Base-by-base conservation (phyloP, 2,329 filamentous ascomycete genomes). In the Pseudogymnoascus verrucosus region DNA sequence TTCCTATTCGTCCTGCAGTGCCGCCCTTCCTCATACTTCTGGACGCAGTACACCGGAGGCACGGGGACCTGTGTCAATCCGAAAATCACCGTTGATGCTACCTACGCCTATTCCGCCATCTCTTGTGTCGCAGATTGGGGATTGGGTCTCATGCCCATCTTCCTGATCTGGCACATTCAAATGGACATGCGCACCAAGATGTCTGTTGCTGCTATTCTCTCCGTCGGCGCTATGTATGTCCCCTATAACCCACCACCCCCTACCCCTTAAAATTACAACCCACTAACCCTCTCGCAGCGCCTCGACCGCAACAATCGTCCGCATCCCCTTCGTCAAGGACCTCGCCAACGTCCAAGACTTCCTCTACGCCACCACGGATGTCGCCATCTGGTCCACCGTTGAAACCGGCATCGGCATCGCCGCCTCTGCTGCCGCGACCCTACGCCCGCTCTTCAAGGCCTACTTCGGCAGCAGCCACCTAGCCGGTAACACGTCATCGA, bases 351-450 rank as follows among this genome's bases (percentile, higher is more conserved):
- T 73, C 34, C 65, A 66, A 11, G 77, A 79, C 61, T 74, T 74
- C 51, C 69, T 77, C 1, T 78, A 76, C 72, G 73, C 74, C 63
- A 77, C 76, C 64, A 75, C 76, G 14, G 77, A 77, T 66, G 68
- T 78, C 5, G 74, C 75, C 4, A 78, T 78, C 64, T 79, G 77
- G 77, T 78, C 75, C 3, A 77, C 78, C 57, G 72, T 76, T n/a
- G 77, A 79, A 65, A 75, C 75, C 34, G 75, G 74, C 3, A 73
- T 79, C 14, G 76, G 75, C 5, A 74, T 79, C 1, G 71, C 73
- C 4, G 77, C 76, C 5, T 75, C 74, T 5, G 76, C 73, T 4
- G 67, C 75, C 23, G 77, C 76, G 1, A 78, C 76, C 0, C 71
- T 78, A 1, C 76, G 76, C 4, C 73, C 77, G 2, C 68, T 77